Conservation (phyloP, 306 rosid genomes). For the Abrus pulchellus region DNA sequence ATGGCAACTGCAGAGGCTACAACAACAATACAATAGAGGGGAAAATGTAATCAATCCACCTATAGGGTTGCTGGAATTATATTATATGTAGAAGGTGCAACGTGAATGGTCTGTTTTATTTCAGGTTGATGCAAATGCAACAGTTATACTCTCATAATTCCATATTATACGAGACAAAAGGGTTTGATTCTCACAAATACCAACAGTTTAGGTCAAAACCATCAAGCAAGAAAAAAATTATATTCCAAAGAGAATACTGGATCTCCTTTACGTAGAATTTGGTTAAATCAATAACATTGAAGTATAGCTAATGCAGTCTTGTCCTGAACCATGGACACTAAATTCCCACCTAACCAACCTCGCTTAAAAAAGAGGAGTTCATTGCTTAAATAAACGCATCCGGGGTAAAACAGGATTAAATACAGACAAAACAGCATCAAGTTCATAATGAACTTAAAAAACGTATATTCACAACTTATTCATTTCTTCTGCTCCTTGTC, state of each 20-base stretch:
- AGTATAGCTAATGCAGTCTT: conserved; percentile 6
- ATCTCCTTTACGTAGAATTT: conserved; percentile 14
- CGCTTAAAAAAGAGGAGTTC: not conserved
- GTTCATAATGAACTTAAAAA: conserved; percentile 25
- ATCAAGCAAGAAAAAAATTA: conserved; percentile 1
- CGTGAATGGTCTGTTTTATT: conserved; percentile 37
- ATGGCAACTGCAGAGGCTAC: not conserved
- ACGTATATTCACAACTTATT: conserved; percentile 39
- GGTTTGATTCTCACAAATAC: conserved; percentile 19
- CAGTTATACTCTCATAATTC: conserved; percentile 6
- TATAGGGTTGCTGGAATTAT: not conserved
- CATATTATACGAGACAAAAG: not conserved
- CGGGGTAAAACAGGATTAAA: not conserved
- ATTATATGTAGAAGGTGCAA: conserved; percentile 7
- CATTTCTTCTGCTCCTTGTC: conserved; percentile 61
- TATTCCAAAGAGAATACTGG: conserved; percentile 42
- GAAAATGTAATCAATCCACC: not conserved
- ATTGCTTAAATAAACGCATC: conserved; percentile 9
- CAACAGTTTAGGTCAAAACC: conserved; percentile 19
- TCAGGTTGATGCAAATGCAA: conserved; percentile 1
- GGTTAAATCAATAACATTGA: not conserved
- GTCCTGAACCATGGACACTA: conserved; percentile 15
- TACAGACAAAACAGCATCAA: not conserved
- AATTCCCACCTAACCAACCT: not conserved
- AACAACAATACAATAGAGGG: conserved; percentile 7